These are phyloP conservation scores for Ophiostoma sp. DNA, from an alignment of 2,329 filamentous ascomycete species.

Conservation along the genomic window DNA sequence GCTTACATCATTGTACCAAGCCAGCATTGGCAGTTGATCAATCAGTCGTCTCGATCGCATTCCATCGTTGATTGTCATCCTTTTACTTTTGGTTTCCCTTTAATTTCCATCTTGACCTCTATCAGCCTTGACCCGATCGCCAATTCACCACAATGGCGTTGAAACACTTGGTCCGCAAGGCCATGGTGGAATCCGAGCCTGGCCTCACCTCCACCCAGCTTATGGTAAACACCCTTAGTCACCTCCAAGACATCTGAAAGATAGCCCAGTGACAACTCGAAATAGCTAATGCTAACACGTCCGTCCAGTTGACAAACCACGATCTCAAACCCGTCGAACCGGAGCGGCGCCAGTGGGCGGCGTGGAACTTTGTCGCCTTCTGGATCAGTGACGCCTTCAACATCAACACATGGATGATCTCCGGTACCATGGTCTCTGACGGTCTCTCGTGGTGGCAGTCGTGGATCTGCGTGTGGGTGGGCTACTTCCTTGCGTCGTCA, in stretches of 20 bases:
- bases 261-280: not conserved
- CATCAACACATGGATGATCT: conserved; percentile 94
- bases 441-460: conserved; percentile 90
- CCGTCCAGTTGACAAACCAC: conserved; percentile 67
- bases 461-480: conserved; percentile 82
- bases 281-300: not conserved
- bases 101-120: not conserved
- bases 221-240: conserved; percentile 49
- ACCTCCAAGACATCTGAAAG: not conserved
- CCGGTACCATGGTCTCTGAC: conserved; percentile 69
- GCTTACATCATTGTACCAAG: not conserved
- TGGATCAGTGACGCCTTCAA: conserved; percentile 84
- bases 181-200: conserved; percentile 68
- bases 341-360: conserved; percentile 72
- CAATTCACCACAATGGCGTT: conserved; percentile 7
- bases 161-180: conserved; percentile 45
- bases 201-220: conserved; percentile 73
- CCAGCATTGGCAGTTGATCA: not conserved
- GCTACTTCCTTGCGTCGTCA: conserved; percentile 68
- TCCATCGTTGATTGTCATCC: not conserved
- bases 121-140: no score
- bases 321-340: conserved; percentile 78
- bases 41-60: not conserved
- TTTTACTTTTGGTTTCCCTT: not conserved
- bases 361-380: conserved; percentile 84